Percentiles rank a stretch among this genome's conserved stretches.
phyloP scores from a whole-genome alignment of 1,139 yeast species.

The Saccharomycopsis phalli region DNA sequence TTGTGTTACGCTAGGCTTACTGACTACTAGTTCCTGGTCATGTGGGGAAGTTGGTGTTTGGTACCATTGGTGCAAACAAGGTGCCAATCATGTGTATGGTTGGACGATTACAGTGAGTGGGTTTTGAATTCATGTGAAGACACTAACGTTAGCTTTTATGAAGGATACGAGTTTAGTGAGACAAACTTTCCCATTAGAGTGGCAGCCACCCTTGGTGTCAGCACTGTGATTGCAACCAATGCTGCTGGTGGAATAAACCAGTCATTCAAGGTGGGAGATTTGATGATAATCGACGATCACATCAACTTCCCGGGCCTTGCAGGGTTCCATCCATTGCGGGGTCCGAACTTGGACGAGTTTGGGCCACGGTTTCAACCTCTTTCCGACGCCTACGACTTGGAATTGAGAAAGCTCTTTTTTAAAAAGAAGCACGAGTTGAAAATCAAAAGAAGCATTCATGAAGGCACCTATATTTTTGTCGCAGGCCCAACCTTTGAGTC shows the following conservation, averaged over 20 bases:
- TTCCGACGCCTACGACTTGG: conserved; percentile 81
- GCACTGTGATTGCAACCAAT: conserved; percentile 68
- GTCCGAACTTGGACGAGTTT: conserved; percentile 68
- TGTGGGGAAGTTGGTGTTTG: conserved; percentile 74
- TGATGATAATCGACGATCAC: conserved; percentile 86
- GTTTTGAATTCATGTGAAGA: neutral
- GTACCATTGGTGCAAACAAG: conserved; percentile 55
- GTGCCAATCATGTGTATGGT: conserved; percentile 91
- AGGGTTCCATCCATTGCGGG: conserved; percentile 81
- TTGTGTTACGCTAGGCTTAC: neutral
- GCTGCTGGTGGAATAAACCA: conserved; percentile 89
- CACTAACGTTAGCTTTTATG: conserved; percentile 44
- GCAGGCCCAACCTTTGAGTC: conserved; percentile 94
- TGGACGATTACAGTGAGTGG: conserved; percentile 61
- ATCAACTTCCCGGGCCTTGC: conserved; percentile 85
- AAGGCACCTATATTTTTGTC: conserved; percentile 79
- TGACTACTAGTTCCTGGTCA: conserved; percentile 64
- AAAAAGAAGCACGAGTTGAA: conserved; percentile 43
- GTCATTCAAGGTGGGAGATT: conserved; percentile 66
- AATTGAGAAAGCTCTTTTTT: conserved; percentile 52
- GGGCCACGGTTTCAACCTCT: conserved; percentile 87
- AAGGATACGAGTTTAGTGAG: conserved; percentile 73
- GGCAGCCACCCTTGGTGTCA: conserved; percentile 53
- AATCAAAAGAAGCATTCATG: conserved; percentile 58
- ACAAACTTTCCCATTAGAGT: conserved; percentile 84